Percentiles rank a stretch among this genome's conserved stretches.
Evolutionary conservation across 495 filamentous ascomycete genomes (phyloP).

Genomic region (Umbilicaria muhlenbergii): DNA sequence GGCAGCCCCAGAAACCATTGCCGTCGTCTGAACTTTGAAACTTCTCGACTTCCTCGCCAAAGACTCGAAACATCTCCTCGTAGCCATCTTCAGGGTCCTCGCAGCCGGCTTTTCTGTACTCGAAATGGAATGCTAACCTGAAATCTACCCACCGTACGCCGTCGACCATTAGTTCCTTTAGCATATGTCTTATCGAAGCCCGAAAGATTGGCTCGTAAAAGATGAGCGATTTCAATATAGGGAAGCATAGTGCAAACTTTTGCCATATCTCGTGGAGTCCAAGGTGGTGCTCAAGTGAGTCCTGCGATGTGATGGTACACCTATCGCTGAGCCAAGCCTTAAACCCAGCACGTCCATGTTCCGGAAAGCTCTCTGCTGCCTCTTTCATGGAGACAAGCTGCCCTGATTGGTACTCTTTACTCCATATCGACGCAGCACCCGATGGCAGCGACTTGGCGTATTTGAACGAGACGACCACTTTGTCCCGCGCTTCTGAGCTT

Average conservation of each 20-base stretch:
- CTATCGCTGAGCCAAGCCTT: slow-evolving; percentile 60
- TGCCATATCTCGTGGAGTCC: slow-evolving; percentile 68
- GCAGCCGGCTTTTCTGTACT: slow-evolving; percentile 41
- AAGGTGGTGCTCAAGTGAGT: slow-evolving; percentile 63
- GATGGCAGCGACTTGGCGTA: slow-evolving; percentile 22
- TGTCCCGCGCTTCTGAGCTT: slow-evolving; percentile 27
- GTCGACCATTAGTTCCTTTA: slow-evolving; percentile 54
- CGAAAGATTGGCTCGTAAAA: slow-evolving; percentile 89
- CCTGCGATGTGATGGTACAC: slow-evolving; percentile 51
- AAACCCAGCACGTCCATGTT: slow-evolving; percentile 54
- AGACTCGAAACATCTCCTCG: slow-evolving; percentile 46
- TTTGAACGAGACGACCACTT: slow-evolving; percentile 36
- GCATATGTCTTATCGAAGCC: slow-evolving; percentile 49
- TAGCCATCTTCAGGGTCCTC: slow-evolving; percentile 46
- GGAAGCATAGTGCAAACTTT: slow-evolving; percentile 59
- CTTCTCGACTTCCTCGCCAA: slow-evolving; percentile 62
- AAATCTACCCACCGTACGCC: slow-evolving; percentile 69
- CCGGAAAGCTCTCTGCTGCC: slow-evolving; percentile 59
- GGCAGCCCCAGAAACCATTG: slow-evolving; percentile 62
- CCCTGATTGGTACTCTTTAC: slow-evolving; percentile 35
- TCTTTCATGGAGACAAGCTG: slow-evolving; percentile 40
- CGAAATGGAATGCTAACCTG: slow-evolving; percentile 41
- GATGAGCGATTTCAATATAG: slow-evolving; percentile 52
- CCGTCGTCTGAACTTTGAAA: slow-evolving; percentile 62
- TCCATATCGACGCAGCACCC: slow-evolving; percentile 39